These are phyloP conservation scores for Xylariaceae sp. DNA, from an alignment of 2,329 filamentous ascomycete species.

Conservation along the genomic window DNA sequence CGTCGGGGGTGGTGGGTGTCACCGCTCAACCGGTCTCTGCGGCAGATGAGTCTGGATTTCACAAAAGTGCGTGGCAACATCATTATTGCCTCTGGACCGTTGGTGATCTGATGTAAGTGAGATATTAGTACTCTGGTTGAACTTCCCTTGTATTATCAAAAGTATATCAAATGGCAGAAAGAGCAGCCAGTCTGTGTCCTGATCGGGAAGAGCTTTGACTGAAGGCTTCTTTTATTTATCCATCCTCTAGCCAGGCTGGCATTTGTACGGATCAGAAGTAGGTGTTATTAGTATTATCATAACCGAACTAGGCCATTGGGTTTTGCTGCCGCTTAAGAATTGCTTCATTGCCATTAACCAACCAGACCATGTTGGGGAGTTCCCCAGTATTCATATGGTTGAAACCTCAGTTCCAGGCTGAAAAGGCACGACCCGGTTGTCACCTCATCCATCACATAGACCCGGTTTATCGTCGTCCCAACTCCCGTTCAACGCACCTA, in stretches of 20 bases:
- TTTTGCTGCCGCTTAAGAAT: slow-evolving; percentile 1
- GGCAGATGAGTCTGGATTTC: slow-evolving; percentile 21
- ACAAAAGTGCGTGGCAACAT: slow-evolving; percentile 2
- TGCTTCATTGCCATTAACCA: slow-evolving; percentile 20
- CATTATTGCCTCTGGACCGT: not conserved
- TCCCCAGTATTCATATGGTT: slow-evolving; percentile 25
- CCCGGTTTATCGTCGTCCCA: slow-evolving; percentile 10
- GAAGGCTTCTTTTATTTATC: slow-evolving; percentile 4
- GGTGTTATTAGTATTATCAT: slow-evolving; percentile 3
- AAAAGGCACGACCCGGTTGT: slow-evolving; percentile 19
- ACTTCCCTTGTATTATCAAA: slow-evolving; percentile 1
- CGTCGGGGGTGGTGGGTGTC: slow-evolving; percentile 9
- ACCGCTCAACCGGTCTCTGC: slow-evolving; percentile 2
- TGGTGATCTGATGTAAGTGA: not conserved
- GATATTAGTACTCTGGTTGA: slow-evolving; percentile 1
- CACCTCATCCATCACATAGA: slow-evolving; percentile 14
- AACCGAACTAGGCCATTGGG: not conserved
- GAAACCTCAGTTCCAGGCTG: slow-evolving; percentile 26
- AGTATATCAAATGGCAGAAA: not conserved
- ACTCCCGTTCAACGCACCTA: slow-evolving; percentile 2
- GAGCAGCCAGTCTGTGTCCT: not conserved
- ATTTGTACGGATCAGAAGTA: not conserved
- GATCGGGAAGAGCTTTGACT: slow-evolving; percentile 1
- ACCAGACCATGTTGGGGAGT: slow-evolving; percentile 2
- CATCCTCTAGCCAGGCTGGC: not conserved